phyloP scores from a whole-genome alignment of 148 eudicot genomes.

The Fallopia convolvulus region DNA sequence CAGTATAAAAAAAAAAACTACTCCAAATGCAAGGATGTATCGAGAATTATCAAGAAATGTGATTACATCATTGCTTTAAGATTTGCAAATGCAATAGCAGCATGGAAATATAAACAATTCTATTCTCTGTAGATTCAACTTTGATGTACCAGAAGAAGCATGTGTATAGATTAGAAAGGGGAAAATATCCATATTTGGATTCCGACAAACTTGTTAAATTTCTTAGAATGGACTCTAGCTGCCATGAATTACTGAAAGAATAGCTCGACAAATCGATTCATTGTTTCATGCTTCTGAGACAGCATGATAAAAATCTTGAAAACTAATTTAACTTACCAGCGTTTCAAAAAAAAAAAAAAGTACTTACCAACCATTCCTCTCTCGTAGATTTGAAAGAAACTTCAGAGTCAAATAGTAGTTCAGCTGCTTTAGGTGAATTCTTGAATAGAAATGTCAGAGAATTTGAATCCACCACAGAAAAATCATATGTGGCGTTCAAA shows the following conservation, averaged over 20 bases:
- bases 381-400: conserved; percentile 36
- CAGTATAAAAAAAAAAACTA: neutral
- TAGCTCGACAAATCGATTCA: neutral
- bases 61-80: neutral
- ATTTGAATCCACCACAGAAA: conserved; percentile 83
- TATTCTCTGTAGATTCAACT: neutral
- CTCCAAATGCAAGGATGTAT: neutral
- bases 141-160: neutral
- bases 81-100: neutral
- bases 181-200: neutral
- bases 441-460: conserved; percentile 75
- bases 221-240: neutral
- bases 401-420: conserved; percentile 41
- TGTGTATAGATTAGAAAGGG: neutral
- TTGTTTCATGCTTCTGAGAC: neutral
- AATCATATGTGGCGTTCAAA: conserved; percentile 60
- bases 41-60: neutral
- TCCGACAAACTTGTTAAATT: neutral
- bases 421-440: conserved; percentile 66
- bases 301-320: neutral
- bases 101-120: neutral
- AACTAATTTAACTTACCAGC: neutral
- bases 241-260: neutral
- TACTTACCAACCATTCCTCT: conserved; percentile 73
- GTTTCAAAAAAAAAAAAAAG: neutral